Conservation (phyloP, 2,329 filamentous ascomycete genomes). For the Penicillium brasilianum region DNA sequence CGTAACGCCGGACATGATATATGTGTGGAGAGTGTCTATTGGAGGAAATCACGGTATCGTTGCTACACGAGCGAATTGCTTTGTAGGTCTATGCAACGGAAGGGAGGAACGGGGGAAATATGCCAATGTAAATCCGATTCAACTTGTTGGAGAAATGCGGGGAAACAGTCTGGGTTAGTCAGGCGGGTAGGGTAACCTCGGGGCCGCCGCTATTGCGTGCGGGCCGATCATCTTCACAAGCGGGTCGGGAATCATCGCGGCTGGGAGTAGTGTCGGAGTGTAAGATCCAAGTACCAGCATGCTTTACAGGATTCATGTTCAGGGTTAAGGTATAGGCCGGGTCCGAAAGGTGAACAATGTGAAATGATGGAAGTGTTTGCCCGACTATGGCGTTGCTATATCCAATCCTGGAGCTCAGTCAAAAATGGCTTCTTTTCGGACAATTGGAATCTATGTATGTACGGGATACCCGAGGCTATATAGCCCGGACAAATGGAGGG, state of each 20-base stretch:
- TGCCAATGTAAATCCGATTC: background rate
- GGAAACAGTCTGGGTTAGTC: conserved; percentile 8
- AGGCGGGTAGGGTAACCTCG: conserved; percentile 7
- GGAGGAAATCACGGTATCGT: background rate
- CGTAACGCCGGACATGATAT: conserved; percentile 33
- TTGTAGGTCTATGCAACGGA: background rate
- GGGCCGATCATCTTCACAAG: conserved; percentile 1
- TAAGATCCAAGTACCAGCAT: background rate
- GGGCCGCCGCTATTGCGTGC: background rate
- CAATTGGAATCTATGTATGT: background rate
- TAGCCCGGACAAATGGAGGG: background rate
- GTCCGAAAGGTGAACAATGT: background rate
- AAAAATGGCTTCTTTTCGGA: background rate
- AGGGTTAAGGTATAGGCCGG: background rate
- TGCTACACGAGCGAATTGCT: background rate
- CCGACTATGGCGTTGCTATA: background rate
- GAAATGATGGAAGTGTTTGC: background rate
- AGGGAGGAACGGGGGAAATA: background rate
- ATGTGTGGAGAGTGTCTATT: background rate
- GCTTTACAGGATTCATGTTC: background rate
- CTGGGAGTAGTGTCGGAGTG: background rate
- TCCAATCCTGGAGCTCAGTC: background rate
- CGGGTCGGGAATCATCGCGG: background rate
- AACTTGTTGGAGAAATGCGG: conserved; percentile 14
- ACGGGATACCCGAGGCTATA: background rate